phyloP scores from a whole-genome alignment of 495 filamentous ascomycete genomes.

The Cladorrhinum samala region DNA sequence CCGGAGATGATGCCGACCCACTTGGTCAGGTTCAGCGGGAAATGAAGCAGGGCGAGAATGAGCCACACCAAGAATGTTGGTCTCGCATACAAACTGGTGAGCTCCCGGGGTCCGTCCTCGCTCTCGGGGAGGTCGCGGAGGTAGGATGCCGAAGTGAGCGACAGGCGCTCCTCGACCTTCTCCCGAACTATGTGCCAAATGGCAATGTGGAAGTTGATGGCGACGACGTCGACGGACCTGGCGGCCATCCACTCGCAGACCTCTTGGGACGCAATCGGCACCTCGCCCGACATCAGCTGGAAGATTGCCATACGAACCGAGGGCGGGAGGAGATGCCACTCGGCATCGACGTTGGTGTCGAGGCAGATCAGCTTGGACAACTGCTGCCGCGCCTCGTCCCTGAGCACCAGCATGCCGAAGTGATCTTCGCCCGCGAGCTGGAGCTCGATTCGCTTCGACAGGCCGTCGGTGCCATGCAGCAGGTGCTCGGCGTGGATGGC shows the following conservation, averaged over 20 bases:
- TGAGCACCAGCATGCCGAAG: neutral
- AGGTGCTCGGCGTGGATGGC: constrained; percentile 15
- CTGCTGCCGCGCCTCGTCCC: neutral
- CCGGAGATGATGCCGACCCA: constrained; percentile 23
- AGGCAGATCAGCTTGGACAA: constrained; percentile 20
- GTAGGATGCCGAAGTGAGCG: neutral
- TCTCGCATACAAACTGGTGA: neutral
- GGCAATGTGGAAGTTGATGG: constrained; percentile 17
- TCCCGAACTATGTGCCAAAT: constrained; percentile 5
- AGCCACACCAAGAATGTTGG: constrained; percentile 3
- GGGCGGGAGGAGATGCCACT: constrained; percentile 12
- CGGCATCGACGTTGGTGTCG: constrained; percentile 10
- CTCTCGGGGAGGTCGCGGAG: neutral
- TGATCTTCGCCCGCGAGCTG: constrained; percentile 11
- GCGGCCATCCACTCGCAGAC: constrained; percentile 2
- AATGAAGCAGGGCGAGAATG: neutral
- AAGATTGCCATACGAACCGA: constrained; percentile 13
- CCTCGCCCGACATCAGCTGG: constrained; percentile 7
- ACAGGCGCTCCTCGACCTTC: constrained; percentile 1
- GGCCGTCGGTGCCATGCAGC: neutral
- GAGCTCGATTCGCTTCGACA: constrained; percentile 11
- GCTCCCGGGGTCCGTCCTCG: neutral
- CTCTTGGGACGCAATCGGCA: neutral
- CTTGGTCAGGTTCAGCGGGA: constrained; percentile 10
- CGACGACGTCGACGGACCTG: neutral